Evolutionary conservation across 208 protist species (phyloP), one percentile per base, ranked within the genome.

Genomic region (Spongospora subterranea): DNA sequence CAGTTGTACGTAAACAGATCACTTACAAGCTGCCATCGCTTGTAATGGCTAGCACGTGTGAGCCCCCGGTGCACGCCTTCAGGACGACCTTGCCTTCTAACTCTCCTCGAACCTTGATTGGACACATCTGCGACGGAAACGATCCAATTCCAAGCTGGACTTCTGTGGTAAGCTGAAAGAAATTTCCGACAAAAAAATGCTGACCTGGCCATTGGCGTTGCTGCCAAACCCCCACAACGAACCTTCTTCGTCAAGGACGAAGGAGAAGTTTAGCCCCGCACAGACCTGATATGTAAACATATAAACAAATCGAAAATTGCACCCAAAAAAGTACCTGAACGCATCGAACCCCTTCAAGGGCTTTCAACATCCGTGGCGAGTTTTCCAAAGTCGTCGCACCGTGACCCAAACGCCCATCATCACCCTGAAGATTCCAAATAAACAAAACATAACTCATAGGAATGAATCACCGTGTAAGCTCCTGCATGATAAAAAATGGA

Each of bases 131-230:
- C 17, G 71, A 82, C 6, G 71, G n/a, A 45, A 43, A 35, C n/a
- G 71, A 6, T 35, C 71, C 71, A 43, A 82, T 43, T 20, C 71
- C 71, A 82, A 82, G 6, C 71, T 82, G 35, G 17, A 82, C 6
- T 6, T 6, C 6, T 45, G 6, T 20, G n/a, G 17, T 45, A 82
- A 82, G 6, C 13, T 82, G 6, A 43, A 45, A 35, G 11, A 43
- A 6, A 82, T 82, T 82, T 82, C 13, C 35, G 6, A 39, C n/a
- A 6, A 39, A 20, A 82, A 82, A n/a, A 82, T 35, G 17, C 54
- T 65, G 29, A 82, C 71, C 71, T 82, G 71, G 6, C 71, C 71
- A 82, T 82, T 82, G n/a, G 71, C 71, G 35, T 82, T 82, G n/a
- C 71, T 82, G 6, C 71, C 71, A n/a, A 82, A 82, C 40, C 35